Base-by-base conservation (phyloP, 176 grass and related monocot genomes). In the Juncus inflexus region DNA sequence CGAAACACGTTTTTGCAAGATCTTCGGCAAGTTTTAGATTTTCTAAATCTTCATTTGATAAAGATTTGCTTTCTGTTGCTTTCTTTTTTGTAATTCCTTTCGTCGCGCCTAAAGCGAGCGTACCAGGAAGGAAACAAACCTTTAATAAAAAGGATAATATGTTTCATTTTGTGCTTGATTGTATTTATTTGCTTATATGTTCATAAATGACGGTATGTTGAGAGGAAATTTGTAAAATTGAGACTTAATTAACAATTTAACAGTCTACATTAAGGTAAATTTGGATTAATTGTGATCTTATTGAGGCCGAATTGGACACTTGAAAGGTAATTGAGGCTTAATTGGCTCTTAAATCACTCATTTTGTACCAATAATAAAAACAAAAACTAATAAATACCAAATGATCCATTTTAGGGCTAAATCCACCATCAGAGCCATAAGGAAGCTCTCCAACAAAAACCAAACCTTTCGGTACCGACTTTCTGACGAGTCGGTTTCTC, bases 351-450 rank as follows among this genome's bases (percentile, higher is more conserved):
- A 28, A 28, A 28, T 28, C 19, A 28, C 19, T 28, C 19, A 28
- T 28, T 28, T 28, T 28, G 19, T 0, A 28, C 19, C 19, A 15
- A 66, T 66, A 15, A 41, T 54, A 69, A 37, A 81, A 73, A 66
- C 15, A 4, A 70, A 2, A 3, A 15, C 37, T 53, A 54, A 60
- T 10, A 60, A 42, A 15, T 91, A 97, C 94, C 94, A 97, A 83
- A 70, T 97, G 94, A 76, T 97, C 94, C 94, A 97, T 97, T 91
- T 97, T 97, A 39, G 88, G 88, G 70, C 85, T 97, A 66, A 97
- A 89, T 42, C 42, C 74, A 80, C 87, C 83, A 65, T 72, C 70
- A 50, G 75, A 72, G 63, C 94, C 94, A 71, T 79, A 51, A 8
- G 94, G 94, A 68, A 97, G 85, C 78, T 97, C 94, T 45, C 94